Conservation (phyloP, 2,329 filamentous ascomycete species). For the Sphaerulina populicola region DNA sequence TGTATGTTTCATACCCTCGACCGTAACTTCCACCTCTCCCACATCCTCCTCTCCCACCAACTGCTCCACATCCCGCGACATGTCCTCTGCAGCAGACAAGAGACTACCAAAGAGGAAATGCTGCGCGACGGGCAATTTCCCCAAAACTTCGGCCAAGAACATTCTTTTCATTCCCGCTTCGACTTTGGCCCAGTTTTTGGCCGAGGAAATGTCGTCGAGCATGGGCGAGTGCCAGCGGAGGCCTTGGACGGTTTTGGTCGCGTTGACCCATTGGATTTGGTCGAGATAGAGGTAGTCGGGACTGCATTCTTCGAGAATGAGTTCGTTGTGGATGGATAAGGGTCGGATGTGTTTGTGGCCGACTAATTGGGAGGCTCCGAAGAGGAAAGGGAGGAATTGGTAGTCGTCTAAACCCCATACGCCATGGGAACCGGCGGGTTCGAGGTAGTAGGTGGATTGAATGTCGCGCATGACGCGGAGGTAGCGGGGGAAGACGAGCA, state of each 20-base stretch:
- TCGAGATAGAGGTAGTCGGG: constrained; percentile 82
- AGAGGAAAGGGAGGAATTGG: constrained; percentile 47
- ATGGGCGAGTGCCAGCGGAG: constrained; percentile 95
- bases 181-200: constrained; percentile 84
- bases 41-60: constrained; percentile 43
- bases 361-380: constrained; percentile 47
- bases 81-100: constrained; percentile 69
- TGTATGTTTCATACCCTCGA: constrained; percentile 52
- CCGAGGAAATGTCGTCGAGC: constrained; percentile 92
- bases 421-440: constrained; percentile 55
- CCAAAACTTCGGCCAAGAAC: constrained; percentile 87
- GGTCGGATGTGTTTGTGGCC: constrained; percentile 55
- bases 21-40: constrained; percentile 55
- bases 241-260: constrained; percentile 90
- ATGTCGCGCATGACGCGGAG: constrained; percentile 77
- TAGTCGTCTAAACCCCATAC: constrained; percentile 49
- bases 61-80: constrained; percentile 58
- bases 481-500: constrained; percentile 74
- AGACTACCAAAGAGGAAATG: constrained; percentile 91
- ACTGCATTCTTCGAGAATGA: constrained; percentile 78
- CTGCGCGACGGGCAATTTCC: constrained; percentile 95
- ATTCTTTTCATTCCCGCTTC: constrained; percentile 93
- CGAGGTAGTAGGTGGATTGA: constrained; percentile 89
- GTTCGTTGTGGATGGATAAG: constrained; percentile 68
- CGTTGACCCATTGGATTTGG: constrained; percentile 89